Conservation (phyloP, 2,329 filamentous ascomycete genomes). For the Neurospora crassa region DNA sequence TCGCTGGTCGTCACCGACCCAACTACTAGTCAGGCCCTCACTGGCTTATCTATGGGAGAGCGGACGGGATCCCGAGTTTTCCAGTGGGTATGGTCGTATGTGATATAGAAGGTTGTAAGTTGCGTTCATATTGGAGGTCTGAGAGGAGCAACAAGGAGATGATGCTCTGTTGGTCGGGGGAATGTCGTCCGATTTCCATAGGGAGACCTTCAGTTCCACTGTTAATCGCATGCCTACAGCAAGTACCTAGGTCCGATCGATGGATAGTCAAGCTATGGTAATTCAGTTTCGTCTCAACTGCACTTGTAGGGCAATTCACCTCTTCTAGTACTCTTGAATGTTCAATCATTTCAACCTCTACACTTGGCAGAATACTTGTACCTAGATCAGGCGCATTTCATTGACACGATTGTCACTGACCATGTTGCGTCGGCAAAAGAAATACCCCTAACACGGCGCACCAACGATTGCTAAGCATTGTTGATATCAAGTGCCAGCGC, state of each 20-base stretch:
- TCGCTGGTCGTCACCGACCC: too few species aligned
- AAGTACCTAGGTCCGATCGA: neutral
- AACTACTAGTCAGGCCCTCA: too few species aligned
- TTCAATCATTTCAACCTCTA: too few species aligned
- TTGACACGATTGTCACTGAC: neutral
- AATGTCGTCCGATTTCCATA: neutral
- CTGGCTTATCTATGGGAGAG: neutral
- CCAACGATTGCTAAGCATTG: neutral
- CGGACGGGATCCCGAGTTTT: neutral
- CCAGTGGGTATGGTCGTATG: neutral
- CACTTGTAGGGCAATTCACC: neutral
- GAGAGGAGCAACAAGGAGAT: neutral
- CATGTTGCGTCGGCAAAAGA: neutral
- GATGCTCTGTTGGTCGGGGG: neutral
- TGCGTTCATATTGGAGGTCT: neutral
- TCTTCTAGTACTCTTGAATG: neutral
- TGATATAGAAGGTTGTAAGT: accelerated
- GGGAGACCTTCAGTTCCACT: neutral
- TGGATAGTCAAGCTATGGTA: neutral
- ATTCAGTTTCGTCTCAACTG: neutral
- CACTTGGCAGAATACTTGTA: too few species aligned
- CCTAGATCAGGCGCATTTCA: too few species aligned
- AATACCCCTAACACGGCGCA: neutral
- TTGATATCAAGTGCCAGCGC: neutral
- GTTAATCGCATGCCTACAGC: neutral